Evolutionary conservation across 345 rosid genomes (phyloP), one percentile per base, ranked within the genome.

Genomic region (Cardamine occulta): DNA sequence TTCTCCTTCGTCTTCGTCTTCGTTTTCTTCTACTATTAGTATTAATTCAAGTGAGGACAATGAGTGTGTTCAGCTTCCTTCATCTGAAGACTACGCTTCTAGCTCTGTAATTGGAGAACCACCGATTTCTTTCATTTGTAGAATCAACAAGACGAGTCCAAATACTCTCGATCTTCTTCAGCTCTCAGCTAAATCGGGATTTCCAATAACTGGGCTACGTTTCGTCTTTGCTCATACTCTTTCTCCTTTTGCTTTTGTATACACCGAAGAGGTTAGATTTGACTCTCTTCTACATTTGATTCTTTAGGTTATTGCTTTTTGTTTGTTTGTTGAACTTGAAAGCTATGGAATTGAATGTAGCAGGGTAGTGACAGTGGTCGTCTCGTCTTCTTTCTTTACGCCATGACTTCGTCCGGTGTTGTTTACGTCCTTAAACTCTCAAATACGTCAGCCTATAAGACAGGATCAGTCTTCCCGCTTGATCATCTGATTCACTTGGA

Each of bases 201-300:
- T 84, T 52, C 88, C 91, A 12, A 23, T 63, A 44, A 56, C 74
- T 28, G 96, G 96, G 3, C 76, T 90, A 24, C 98, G 91, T 15
- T 77, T 95, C 77, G 77, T 69, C 60, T 89, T 95, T 68, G 79
- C 90, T 26, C 74, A 77, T 34, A 32, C 90, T 0, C 94, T 95
- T 24, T 86, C 86, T 31, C 93, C 96, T 72, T 90, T 88, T 55
- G 91, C 90, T 73, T 84, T 82, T 73, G 64, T 95, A 45, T 85
- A 74, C 83, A 72, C 60, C 35, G 76, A 76, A 7, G 70, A 83
- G 89, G 96, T 88, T 45, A n/a, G 31, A 0, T 78, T 39, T 37
- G 13, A 6, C 17, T 17, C 1, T 40, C 17, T 57, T 39, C 13
- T 66, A 1, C 28, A 7, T 13, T 56, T 24, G 24, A 13, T 6